Evolutionary conservation across 2,329 filamentous ascomycete genomes (phyloP).

Genomic region (Nothophoma quercina): DNA sequence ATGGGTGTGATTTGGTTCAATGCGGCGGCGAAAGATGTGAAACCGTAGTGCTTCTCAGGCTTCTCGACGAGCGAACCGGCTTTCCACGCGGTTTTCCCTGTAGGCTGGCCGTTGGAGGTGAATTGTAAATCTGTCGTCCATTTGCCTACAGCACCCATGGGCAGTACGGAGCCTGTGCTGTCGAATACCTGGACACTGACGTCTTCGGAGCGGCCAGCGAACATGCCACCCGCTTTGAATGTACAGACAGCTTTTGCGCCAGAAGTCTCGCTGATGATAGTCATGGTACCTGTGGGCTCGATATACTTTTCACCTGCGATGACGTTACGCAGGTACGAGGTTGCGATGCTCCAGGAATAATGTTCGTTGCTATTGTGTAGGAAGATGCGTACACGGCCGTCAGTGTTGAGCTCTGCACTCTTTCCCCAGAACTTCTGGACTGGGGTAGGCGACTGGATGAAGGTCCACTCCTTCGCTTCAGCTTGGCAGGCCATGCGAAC

Average conservation of each 20-base stretch:
- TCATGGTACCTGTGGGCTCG: conserved; percentile 91
- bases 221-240: conserved; percentile 96
- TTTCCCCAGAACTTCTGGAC: conserved; percentile 99
- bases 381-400: conserved; percentile 81
- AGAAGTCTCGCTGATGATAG: conserved; percentile 81
- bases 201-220: conserved; percentile 91
- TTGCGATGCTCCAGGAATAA: conserved; percentile 89
- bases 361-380: conserved; percentile 79
- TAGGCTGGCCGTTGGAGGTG: conserved; percentile 66
- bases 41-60: conserved; percentile 80
- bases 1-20: conserved; percentile 88
- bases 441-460: conserved; percentile 85
- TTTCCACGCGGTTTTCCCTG: conserved; percentile 77
- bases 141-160: conserved; percentile 76
- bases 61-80: conserved; percentile 81
- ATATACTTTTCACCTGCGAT: conserved; percentile 98
- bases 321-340: conserved; percentile 91
- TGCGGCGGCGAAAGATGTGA: conserved; percentile 83
- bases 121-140: conserved; percentile 81
- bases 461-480: conserved; percentile 83
- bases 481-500: conserved; percentile 94
- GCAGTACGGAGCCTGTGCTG: conserved; percentile 68
- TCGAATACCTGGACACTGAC: conserved; percentile 79
- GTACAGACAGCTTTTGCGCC: conserved; percentile 85
- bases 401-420: conserved; percentile 90